These are phyloP conservation scores for Lodderomyces orthopsilosis DNA, from an alignment of 1,139 yeast genomes.

Conservation along the genomic window DNA sequence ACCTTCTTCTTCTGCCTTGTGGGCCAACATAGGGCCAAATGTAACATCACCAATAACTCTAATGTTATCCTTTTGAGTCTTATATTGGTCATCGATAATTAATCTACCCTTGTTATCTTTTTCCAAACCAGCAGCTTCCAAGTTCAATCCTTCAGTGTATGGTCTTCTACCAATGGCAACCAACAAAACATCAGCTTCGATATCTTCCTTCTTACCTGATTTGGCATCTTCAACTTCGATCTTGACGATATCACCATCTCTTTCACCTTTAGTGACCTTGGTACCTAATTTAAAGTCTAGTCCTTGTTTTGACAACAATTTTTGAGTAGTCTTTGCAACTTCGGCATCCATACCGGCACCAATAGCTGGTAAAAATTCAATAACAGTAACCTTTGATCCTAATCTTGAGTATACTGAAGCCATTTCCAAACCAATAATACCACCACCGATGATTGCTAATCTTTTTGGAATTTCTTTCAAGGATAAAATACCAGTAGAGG, in stretches of 20 bases:
- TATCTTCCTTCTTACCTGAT: slow-evolving; percentile 71
- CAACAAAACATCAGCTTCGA: slow-evolving; percentile 88
- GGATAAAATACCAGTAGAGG: slow-evolving; percentile 89
- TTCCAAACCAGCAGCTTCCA: slow-evolving; percentile 87
- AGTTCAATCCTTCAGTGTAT: slow-evolving; percentile 83
- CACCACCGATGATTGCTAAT: slow-evolving; percentile 95
- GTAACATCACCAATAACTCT: slow-evolving; percentile 98
- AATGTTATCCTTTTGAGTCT: slow-evolving; percentile 88
- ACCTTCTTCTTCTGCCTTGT: slow-evolving; percentile 99
- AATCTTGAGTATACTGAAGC: slow-evolving; percentile 96
- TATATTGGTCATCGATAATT: slow-evolving; percentile 90
- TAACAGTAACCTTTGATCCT: slow-evolving; percentile 92
- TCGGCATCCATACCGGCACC: slow-evolving; percentile 98
- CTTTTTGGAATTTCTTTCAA: slow-evolving; percentile 89
- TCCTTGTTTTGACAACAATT: slow-evolving; percentile 91
- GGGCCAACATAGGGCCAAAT: slow-evolving; percentile 99
- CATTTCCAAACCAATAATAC: slow-evolving; percentile 99
- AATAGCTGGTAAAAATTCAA: slow-evolving; percentile 86
- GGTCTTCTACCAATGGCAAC: slow-evolving; percentile 99
- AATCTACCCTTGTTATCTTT: slow-evolving; percentile 88
- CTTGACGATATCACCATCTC: slow-evolving; percentile 85
- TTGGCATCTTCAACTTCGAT: slow-evolving; percentile 89
- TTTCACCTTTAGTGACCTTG: slow-evolving; percentile 81
- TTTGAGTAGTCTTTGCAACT: slow-evolving; percentile 86
- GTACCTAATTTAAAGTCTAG: slow-evolving; percentile 89